A percentile compares a stretch with the other conserved stretches of the same genome.
Evolutionary conservation across 1,284 basidiomycete species (phyloP).

Genomic region (Heterobasidion annosum): DNA sequence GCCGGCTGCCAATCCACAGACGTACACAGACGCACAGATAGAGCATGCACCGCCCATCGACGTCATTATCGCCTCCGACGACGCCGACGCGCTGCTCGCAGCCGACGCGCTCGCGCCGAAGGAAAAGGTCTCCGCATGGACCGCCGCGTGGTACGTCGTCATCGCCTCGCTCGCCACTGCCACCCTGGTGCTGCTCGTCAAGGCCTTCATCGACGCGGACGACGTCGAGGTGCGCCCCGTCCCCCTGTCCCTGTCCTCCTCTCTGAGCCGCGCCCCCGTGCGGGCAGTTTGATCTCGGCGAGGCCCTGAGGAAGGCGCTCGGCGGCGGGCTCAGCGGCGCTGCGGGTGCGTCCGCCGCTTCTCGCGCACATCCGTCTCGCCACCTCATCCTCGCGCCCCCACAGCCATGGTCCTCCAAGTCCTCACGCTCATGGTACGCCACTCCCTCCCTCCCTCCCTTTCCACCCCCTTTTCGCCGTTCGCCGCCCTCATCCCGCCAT

Average conservation of each 20-base stretch:
- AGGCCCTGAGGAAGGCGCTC: slow-evolving; percentile 69
- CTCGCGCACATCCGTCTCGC: neutral
- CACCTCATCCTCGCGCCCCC: neutral
- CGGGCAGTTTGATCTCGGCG: slow-evolving; percentile 63
- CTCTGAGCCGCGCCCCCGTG: neutral
- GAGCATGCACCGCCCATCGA: neutral
- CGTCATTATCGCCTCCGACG: too few species aligned
- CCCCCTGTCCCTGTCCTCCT: neutral
- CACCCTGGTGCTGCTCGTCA: slow-evolving; percentile 46
- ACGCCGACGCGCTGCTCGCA: neutral
- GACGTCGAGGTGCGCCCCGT: slow-evolving; percentile 49
- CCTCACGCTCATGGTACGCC: slow-evolving; percentile 64
- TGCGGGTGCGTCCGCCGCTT: slow-evolving; percentile 37
- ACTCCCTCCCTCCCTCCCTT: neutral
- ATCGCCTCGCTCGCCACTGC: slow-evolving; percentile 25
- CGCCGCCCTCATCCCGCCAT: neutral
- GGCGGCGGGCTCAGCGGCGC: slow-evolving; percentile 85
- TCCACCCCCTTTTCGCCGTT: neutral
- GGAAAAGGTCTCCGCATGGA: slow-evolving; percentile 20
- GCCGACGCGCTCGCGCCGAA: neutral
- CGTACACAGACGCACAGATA: neutral
- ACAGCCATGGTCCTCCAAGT: slow-evolving; percentile 86
- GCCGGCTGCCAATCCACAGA: neutral
- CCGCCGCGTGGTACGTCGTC: slow-evolving; percentile 21
- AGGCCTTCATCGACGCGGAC: slow-evolving; percentile 59